A percentile compares a stretch with the other conserved stretches of the same genome.
Conservation (phyloP, 129 eudicot genomes). For the Smallanthus sonchifolius region DNA sequence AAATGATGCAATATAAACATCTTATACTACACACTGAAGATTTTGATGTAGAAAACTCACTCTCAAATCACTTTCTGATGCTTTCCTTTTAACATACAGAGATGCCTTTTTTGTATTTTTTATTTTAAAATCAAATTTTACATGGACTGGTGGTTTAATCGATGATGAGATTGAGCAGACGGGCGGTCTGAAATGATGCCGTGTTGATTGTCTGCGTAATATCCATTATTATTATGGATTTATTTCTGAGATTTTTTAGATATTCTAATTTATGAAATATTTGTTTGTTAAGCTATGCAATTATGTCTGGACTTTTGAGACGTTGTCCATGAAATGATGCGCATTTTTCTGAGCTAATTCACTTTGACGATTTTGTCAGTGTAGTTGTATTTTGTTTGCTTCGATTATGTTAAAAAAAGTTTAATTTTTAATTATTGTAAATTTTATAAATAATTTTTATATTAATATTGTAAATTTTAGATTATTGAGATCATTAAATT, state of each 20-base stretch:
- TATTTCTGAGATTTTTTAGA: constrained; percentile 44
- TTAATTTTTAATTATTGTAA: too few relatives aligned
- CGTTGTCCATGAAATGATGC: constrained; percentile 41
- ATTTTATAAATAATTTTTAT: too few relatives aligned
- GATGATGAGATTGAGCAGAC: constrained; percentile 75
- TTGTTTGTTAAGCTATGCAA: constrained; percentile 6
- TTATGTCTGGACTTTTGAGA: constrained; percentile 77
- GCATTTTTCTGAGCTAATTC: constrained; percentile 49
- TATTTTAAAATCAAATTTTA: background rate
- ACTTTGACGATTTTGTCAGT: too few relatives aligned
- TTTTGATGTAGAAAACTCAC: constrained; percentile 33
- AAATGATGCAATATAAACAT: constrained; percentile 39
- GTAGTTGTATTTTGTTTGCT: too few relatives aligned
- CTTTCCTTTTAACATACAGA: background rate
- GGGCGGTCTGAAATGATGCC: constrained; percentile 99
- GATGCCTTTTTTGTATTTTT: background rate
- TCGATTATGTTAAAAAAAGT: too few relatives aligned
- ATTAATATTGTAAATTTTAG: too few relatives aligned
- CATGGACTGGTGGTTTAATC: background rate
- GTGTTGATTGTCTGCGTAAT: constrained; percentile 81
- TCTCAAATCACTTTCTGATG: constrained; percentile 51
- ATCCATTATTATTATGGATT: constrained; percentile 40
- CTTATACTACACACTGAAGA: constrained; percentile 60
- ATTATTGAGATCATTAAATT: too few relatives aligned
- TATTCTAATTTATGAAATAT: too few relatives aligned